Evolutionary conservation across 1,139 yeast genomes (phyloP).

Genomic region (Diutina rugosa): DNA sequence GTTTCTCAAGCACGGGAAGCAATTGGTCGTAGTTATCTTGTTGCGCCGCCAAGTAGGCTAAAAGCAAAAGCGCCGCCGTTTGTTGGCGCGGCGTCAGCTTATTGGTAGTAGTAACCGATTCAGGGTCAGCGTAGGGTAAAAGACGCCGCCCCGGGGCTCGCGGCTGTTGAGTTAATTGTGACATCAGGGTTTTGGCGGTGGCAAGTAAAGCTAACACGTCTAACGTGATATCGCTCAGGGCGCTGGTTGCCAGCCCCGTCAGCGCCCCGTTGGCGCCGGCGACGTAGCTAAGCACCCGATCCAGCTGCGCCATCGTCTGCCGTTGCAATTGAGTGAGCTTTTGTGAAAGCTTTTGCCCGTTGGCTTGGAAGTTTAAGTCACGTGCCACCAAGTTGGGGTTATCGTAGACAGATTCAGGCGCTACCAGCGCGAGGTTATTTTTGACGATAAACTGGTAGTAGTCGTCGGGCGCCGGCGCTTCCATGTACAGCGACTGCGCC

Average conservation of each 20-base stretch:
- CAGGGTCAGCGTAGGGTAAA: not conserved
- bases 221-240: not conserved
- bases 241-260: not conserved
- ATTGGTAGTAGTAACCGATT: too few relatives aligned
- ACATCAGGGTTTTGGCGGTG: not conserved
- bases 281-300: constrained; percentile 25
- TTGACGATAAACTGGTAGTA: constrained; percentile 17
- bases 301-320: constrained; percentile 28
- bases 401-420: constrained; percentile 5
- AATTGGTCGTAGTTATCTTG: constrained; percentile 33
- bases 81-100: not conserved
- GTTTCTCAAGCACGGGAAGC: constrained; percentile 24
- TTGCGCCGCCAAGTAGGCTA: constrained; percentile 27
- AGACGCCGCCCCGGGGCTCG: constrained; percentile 8
- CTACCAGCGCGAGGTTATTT: constrained; percentile 19
- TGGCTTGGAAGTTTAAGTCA: not conserved
- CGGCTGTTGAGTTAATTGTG: not conserved
- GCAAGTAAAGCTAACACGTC: not conserved
- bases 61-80: constrained; percentile 21
- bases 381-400: not conserved
- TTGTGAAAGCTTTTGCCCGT: constrained; percentile 15
- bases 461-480: constrained; percentile 14
- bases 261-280: constrained; percentile 22
- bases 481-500: constrained; percentile 26
- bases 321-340: constrained; percentile 34